phyloP scores from a whole-genome alignment of 2,329 filamentous ascomycete species.

The Trichoderma semiorbis region DNA sequence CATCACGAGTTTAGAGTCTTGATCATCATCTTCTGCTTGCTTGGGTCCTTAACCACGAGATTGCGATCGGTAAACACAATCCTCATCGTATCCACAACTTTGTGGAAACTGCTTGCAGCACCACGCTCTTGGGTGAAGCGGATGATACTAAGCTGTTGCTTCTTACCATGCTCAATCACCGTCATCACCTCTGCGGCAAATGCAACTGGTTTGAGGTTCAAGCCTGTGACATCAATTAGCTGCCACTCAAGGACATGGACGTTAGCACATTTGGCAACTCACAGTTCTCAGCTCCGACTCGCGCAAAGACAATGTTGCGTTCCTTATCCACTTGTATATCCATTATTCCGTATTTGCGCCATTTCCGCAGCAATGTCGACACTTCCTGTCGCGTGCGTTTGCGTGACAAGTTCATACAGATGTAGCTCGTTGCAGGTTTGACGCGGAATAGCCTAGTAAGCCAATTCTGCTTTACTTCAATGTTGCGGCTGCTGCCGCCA shows the following conservation, averaged over 20 bases:
- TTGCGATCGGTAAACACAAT: constrained; percentile 62
- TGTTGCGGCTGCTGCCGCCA: constrained; percentile 47
- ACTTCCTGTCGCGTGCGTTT: constrained; percentile 75
- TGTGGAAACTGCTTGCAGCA: constrained; percentile 85
- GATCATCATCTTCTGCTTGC: constrained; percentile 69
- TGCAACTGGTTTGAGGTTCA: constrained; percentile 80
- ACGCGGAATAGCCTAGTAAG: constrained; percentile 84
- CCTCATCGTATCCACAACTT: constrained; percentile 73
- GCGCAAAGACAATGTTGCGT: constrained; percentile 74
- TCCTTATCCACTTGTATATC: constrained; percentile 76
- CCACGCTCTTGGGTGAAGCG: constrained; percentile 87
- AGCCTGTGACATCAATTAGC: constrained; percentile 49
- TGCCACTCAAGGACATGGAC: not conserved
- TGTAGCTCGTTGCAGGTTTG: constrained; percentile 71
- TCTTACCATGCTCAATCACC: constrained; percentile 79
- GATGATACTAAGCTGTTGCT: constrained; percentile 72
- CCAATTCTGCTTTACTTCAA: constrained; percentile 76
- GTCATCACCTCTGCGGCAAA: constrained; percentile 87
- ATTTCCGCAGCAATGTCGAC: constrained; percentile 69
- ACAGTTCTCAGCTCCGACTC: constrained; percentile 76
- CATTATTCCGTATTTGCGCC: constrained; percentile 76
- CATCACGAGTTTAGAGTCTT: constrained; percentile 57
- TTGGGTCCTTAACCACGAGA: constrained; percentile 65
- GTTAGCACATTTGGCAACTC: constrained; percentile 36
- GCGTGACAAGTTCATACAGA: constrained; percentile 69